A percentile compares a stretch with the other conserved stretches of the same genome.
These are phyloP conservation scores for Trametes cubensis DNA, from an alignment of 768 basidiomycete species.

Conservation along the genomic window DNA sequence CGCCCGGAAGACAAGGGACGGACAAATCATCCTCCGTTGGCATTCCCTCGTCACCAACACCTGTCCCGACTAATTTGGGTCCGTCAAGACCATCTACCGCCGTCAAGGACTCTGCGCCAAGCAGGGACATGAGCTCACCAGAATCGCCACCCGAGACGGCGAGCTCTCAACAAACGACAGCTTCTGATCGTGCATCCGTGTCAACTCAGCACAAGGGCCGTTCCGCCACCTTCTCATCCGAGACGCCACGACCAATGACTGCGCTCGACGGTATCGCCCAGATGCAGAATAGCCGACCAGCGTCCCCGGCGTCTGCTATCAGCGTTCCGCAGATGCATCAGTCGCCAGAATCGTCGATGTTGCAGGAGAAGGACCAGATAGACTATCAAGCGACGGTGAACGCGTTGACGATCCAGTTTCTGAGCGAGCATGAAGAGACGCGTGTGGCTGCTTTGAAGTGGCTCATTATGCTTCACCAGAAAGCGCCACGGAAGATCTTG, in stretches of 20 bases:
- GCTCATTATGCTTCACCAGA: slow-evolving; percentile 98
- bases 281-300: slow-evolving; percentile 34
- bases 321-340: slow-evolving; percentile 32
- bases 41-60: slow-evolving; percentile 55
- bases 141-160: slow-evolving; percentile 45
- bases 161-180: slow-evolving; percentile 9
- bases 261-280: slow-evolving; percentile 16
- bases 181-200: slow-evolving; percentile 25
- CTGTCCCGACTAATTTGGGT: slow-evolving; percentile 42
- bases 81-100: slow-evolving; percentile 55
- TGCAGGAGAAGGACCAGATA: slow-evolving; percentile 71
- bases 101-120: slow-evolving; percentile 33
- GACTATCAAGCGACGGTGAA: slow-evolving; percentile 94
- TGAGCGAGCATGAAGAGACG: slow-evolving; percentile 97
- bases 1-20: slow-evolving; percentile 37
- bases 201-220: slow-evolving; percentile 13
- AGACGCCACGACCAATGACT: slow-evolving; percentile 6
- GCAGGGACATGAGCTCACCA: slow-evolving; percentile 52
- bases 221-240: slow-evolving; percentile 13
- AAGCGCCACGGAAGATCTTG: slow-evolving; percentile 96
- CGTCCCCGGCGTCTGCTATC: slow-evolving; percentile 35
- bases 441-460: slow-evolving; percentile 95
- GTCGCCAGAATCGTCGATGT: slow-evolving; percentile 31
- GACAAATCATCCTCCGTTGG: slow-evolving; percentile 36
- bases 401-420: slow-evolving; percentile 88